phyloP scores from a whole-genome alignment of 1,139 yeast species.

The Yamadazyma sp. region DNA sequence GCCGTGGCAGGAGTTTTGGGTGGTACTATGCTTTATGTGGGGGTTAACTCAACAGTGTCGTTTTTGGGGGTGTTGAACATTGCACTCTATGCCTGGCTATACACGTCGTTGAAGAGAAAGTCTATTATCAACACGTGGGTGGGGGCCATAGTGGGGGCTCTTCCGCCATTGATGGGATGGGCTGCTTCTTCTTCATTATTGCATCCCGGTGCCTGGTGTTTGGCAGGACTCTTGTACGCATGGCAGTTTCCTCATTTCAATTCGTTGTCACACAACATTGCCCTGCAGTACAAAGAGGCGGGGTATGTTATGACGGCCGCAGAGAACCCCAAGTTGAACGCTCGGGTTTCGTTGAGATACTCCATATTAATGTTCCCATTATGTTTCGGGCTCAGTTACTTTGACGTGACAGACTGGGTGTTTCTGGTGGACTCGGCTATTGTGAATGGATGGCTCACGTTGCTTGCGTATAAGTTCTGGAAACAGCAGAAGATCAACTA shows the following conservation, averaged over 20 bases:
- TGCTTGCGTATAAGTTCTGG: constrained; percentile 83
- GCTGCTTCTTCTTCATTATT: constrained; percentile 82
- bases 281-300: constrained; percentile 84
- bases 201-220: constrained; percentile 94
- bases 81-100: constrained; percentile 80
- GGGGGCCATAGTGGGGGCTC: constrained; percentile 97
- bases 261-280: constrained; percentile 83
- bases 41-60: constrained; percentile 88
- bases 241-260: constrained; percentile 99
- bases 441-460: constrained; percentile 83
- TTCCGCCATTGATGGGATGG: constrained; percentile 99
- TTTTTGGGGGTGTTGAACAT: constrained; percentile 75
- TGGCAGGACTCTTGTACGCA: constrained; percentile 86
- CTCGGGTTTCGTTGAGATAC: constrained; percentile 88
- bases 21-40: constrained; percentile 62
- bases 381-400: constrained; percentile 80
- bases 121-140: constrained; percentile 95
- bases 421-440: constrained; percentile 79
- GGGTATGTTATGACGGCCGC: constrained; percentile 97
- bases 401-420: constrained; percentile 77
- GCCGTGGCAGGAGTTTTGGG: constrained; percentile 72
- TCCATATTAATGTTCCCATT: constrained; percentile 89
- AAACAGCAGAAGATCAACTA: constrained; percentile 65
- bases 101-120: constrained; percentile 84
- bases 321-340: constrained; percentile 87